Evolutionary conservation across 192 early-diverging fungal species (phyloP).

Genomic region (Hyaloraphidium curvatum): DNA sequence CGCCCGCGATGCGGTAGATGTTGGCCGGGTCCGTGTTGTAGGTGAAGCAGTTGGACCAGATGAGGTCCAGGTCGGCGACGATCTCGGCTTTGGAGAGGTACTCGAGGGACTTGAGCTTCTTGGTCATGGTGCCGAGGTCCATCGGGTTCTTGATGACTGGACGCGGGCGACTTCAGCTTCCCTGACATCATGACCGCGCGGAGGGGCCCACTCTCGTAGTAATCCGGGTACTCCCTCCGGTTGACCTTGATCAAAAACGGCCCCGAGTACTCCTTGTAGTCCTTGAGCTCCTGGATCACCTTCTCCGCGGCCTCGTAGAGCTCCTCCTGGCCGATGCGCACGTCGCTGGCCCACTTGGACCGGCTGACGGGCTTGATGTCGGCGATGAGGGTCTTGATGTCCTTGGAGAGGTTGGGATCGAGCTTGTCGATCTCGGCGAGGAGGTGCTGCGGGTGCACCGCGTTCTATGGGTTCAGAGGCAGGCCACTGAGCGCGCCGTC

Average conservation of each 20-base stretch:
- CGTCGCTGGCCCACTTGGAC: constrained; percentile 42
- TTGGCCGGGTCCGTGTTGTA: constrained; percentile 68
- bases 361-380: neutral
- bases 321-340: constrained; percentile 70
- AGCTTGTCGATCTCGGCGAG: neutral
- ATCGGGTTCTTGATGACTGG: constrained; percentile 82
- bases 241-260: constrained; percentile 78
- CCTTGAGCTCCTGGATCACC: constrained; percentile 58
- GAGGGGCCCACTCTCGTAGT: constrained; percentile 44
- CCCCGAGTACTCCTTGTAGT: constrained; percentile 57
- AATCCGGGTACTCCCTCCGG: constrained; percentile 80
- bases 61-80: constrained; percentile 65
- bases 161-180: neutral
- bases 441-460: neutral
- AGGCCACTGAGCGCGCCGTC: neutral
- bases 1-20: constrained; percentile 68
- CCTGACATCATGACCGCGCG: neutral
- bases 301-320: constrained; percentile 81
- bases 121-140: constrained; percentile 81
- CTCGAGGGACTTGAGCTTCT: constrained; percentile 56
- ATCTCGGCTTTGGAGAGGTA: constrained; percentile 84
- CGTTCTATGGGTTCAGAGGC: neutral
- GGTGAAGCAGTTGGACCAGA: constrained; percentile 76
- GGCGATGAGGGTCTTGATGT: neutral
- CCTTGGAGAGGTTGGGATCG: neutral